Percentiles rank a stretch among this genome's conserved stretches.
Evolutionary conservation across 1,284 basidiomycete species (phyloP).

Genomic region (Porodaedalea pini): DNA sequence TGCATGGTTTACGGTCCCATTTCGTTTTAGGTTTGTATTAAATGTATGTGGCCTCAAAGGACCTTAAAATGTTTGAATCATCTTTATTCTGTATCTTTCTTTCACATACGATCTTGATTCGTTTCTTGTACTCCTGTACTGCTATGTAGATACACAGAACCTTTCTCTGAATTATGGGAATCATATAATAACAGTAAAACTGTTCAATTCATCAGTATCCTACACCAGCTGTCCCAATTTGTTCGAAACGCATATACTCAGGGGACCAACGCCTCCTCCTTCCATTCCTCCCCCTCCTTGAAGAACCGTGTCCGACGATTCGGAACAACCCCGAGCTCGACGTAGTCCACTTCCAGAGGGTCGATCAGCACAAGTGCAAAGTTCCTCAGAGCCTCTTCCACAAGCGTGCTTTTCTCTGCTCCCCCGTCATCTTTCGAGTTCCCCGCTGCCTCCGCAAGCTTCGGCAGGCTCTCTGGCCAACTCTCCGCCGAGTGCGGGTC

Average conservation of each 20-base stretch:
- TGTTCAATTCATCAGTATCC: neutral
- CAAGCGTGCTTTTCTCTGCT: constrained; percentile 41
- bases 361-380: constrained; percentile 66
- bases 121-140: neutral
- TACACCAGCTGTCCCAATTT: neutral
- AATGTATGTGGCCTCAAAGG: too few species aligned
- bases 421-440: constrained; percentile 21
- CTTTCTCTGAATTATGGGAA: too few species aligned
- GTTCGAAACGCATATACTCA: constrained; percentile 26
- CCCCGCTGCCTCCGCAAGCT: constrained; percentile 35
- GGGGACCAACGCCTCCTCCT: constrained; percentile 54
- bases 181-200: too few species aligned
- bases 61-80: neutral
- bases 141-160: neutral
- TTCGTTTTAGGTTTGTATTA: too few species aligned
- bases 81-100: constrained; percentile 1
- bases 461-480: constrained; percentile 50
- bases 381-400: constrained; percentile 51
- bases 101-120: neutral
- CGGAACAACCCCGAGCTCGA: constrained; percentile 51
- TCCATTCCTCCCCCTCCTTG: constrained; percentile 41
- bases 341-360: constrained; percentile 58
- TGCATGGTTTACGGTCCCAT: neutral
- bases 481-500: constrained; percentile 48
- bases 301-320: constrained; percentile 54